Conservation (phyloP, 768 basidiomycete genomes). For the Fistulinella prunicolor region DNA sequence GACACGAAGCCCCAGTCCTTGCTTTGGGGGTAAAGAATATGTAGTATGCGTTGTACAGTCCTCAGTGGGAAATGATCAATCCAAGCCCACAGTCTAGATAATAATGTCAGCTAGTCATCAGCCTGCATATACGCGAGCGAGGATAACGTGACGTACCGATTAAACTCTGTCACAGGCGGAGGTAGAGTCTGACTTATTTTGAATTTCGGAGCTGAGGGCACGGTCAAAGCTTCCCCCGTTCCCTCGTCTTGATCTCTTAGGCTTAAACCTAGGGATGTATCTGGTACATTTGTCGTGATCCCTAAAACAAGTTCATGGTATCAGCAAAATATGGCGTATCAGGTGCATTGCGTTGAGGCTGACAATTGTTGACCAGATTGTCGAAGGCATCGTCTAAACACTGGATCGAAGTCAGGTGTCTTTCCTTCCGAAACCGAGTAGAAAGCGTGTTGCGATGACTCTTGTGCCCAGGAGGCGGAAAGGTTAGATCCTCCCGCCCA, state of each 20-base stretch:
- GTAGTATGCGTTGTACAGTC: constrained; percentile 38
- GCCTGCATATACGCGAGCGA: background rate
- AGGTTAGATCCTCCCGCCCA: constrained; percentile 13
- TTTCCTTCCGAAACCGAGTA: constrained; percentile 31
- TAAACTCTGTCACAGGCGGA: constrained; percentile 32
- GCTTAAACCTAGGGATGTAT: constrained; percentile 23
- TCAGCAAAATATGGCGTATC: constrained; percentile 3
- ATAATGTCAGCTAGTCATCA: constrained; percentile 1
- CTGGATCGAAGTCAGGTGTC: constrained; percentile 31
- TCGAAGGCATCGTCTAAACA: constrained; percentile 28
- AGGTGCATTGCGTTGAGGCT: background rate
- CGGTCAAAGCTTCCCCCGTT: constrained; percentile 29
- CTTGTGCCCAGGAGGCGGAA: constrained; percentile 30
- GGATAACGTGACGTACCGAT: constrained; percentile 21
- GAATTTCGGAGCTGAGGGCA: constrained; percentile 33
- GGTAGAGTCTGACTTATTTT: constrained; percentile 22
- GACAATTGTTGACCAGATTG: constrained; percentile 29
- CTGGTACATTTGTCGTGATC: constrained; percentile 28
- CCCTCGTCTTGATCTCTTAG: constrained; percentile 24
- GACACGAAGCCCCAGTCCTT: constrained; percentile 42
- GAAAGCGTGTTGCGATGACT: constrained; percentile 35
- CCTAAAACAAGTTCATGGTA: constrained; percentile 13
- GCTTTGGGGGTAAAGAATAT: constrained; percentile 43
- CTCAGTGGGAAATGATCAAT: constrained; percentile 33
- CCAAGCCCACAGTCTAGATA: constrained; percentile 30